Evolutionary conservation across 805 yeast genomes (phyloP), one percentile per base, ranked within the genome.

Genomic region (Barnettozyma californica): DNA sequence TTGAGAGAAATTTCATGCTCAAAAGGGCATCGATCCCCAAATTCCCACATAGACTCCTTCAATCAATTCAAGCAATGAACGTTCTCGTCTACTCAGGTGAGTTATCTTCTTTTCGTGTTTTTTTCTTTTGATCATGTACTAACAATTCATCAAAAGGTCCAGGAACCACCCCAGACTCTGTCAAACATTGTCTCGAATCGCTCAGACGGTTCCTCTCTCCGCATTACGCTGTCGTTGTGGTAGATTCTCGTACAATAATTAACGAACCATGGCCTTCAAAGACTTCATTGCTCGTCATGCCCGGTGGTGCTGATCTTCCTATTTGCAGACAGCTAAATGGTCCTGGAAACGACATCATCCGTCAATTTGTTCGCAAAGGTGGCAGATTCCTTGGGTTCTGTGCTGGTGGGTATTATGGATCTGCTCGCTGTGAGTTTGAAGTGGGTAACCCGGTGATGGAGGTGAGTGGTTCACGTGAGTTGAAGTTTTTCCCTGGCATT

Each of bases 301-400:
- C 99, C 0, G 99, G 99, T 4, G 99, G 99, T 8, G 97, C 98
- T 1, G 99, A 94, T 63, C 68, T 89, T 44, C 97, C 97, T 0
- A 80, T 84, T 55, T 87, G 96, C 53, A 71, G 74, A 45, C 78
- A 76, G 4, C 75, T 95, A 53, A 82, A 84, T 59, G 92, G 95
- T 1, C 67, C 66, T 1, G 88, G 90, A 0, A 87, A 84, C 58
- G 58, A 68, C 9, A 69, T 73, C 35, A 87, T 89, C 52, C 64
- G 68, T 25, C 78, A 78, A 44, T 89, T 74, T 55, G 89, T 89
- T 1, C 71, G 80, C 27, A 71, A 73, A 47, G 99, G 98, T 27
- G 99, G 99, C 2, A 70, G 73, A 43, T 89, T 71, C 59, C 65
- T 92, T 19, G 99, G 99, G 0, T 80, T 94, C 53, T 94, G 99